phyloP scores from a whole-genome alignment of 139 green algal genomes.

The Ettlia oleoabundans region DNA sequence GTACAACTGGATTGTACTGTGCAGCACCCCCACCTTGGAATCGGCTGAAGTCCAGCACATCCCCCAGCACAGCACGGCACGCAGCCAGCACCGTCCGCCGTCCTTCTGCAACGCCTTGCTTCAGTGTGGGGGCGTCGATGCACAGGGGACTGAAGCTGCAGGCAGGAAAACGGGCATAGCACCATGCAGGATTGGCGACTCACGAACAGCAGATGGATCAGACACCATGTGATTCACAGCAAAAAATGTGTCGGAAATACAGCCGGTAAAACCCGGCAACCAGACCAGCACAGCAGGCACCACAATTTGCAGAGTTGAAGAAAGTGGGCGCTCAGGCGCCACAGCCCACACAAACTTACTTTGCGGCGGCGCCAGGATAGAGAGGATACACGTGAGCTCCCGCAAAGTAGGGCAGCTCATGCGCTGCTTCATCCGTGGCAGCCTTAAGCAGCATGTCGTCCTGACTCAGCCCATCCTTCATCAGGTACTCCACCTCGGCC shows the following conservation, averaged over 20 bases:
- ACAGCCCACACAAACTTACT: neutral
- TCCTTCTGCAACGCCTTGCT: constrained; percentile 61
- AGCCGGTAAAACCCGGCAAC: no score
- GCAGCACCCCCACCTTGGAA: neutral
- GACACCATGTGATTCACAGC: no score
- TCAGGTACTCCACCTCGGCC: constrained; percentile 37
- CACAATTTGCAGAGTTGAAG: no score
- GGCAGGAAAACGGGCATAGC: neutral
- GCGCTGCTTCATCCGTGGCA: constrained; percentile 33
- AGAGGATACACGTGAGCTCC: constrained; percentile 50
- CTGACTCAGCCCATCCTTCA: constrained; percentile 39
- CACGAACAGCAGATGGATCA: neutral
- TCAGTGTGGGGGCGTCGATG: constrained; percentile 55
- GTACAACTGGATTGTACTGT: no score
- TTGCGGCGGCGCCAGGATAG: constrained; percentile 22
- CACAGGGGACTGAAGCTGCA: constrained; percentile 63
- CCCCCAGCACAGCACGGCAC: constrained; percentile 26
- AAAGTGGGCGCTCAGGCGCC: neutral
- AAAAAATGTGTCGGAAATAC: no score
- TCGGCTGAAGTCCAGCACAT: neutral
- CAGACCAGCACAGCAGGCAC: no score
- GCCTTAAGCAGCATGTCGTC: constrained; percentile 60
- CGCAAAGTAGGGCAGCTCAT: constrained; percentile 54
- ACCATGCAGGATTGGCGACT: neutral
- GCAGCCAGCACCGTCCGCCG: constrained; percentile 35